A percentile compares a stretch with the other conserved stretches of the same genome.
Conservation (phyloP, 2,329 filamentous ascomycete species). For the Alternaria viburni region DNA sequence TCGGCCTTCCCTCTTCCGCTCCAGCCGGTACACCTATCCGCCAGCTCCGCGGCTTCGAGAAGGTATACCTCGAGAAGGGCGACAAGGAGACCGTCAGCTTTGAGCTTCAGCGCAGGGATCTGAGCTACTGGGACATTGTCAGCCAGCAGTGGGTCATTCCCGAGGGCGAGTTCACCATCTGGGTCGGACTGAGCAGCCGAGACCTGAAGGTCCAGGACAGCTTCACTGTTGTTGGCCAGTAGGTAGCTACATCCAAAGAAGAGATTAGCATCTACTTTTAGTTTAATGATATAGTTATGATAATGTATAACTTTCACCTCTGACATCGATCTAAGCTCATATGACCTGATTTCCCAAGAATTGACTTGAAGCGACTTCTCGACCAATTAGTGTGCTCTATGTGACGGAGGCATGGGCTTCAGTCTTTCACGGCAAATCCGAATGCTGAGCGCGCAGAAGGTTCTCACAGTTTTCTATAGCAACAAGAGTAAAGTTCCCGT, state of each 20-base stretch:
- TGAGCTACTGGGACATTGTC: constrained; percentile 83
- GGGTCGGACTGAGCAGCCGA: constrained; percentile 36
- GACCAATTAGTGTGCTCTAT: no score
- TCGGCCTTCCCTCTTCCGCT: constrained; percentile 60
- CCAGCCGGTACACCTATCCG: constrained; percentile 62
- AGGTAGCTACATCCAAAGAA: neutral
- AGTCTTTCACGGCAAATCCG: no score
- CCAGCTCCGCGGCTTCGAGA: constrained; percentile 59
- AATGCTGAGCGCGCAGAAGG: no score
- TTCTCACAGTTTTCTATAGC: no score
- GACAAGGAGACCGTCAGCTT: constrained; percentile 69
- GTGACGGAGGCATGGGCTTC: no score
- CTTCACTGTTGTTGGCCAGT: constrained; percentile 25
- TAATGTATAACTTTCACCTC: neutral
- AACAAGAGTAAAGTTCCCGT: no score
- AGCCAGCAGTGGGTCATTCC: constrained; percentile 77
- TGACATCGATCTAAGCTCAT: no score
- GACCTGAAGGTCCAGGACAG: constrained; percentile 29
- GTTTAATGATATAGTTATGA: neutral
- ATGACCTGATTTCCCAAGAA: no score
- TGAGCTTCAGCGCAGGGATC: constrained; percentile 75
- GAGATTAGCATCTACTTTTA: neutral
- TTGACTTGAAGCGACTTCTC: no score
- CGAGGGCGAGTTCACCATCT: constrained; percentile 49
- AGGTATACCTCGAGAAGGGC: constrained; percentile 60